Conservation (phyloP, 164 flowering plant genomes). For the Sextonia rubra region DNA sequence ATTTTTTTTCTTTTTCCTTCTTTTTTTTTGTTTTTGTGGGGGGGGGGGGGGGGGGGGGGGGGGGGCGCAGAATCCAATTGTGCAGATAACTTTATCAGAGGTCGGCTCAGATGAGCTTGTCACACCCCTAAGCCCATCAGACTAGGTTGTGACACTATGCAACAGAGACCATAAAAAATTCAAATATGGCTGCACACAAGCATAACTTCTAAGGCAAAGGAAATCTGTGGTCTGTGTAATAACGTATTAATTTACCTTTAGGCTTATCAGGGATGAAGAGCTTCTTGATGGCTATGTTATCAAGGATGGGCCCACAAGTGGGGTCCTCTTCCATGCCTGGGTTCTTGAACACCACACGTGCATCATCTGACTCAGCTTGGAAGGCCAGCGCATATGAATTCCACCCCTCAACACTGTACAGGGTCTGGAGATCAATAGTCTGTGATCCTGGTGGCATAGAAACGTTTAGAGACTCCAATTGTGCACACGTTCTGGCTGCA, state of each 20-base stretch:
- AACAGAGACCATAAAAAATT: too few relatives aligned
- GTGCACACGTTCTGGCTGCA: constrained; percentile 98
- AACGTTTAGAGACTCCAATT: constrained; percentile 82
- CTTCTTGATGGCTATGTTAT: constrained; percentile 89
- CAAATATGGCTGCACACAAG: too few relatives aligned
- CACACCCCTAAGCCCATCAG: too few relatives aligned
- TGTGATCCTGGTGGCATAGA: constrained; percentile 74
- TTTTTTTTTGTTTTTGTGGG: too few relatives aligned
- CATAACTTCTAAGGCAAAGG: too few relatives aligned
- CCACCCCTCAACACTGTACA: constrained; percentile 89
- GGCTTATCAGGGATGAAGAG: constrained; percentile 69
- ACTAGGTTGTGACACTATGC: too few relatives aligned
- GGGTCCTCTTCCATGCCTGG: constrained; percentile 98
- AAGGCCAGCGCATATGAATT: constrained; percentile 85
- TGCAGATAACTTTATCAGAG: too few relatives aligned
- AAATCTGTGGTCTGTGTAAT: too few relatives aligned
- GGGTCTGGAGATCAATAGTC: constrained; percentile 83
- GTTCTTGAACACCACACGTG: constrained; percentile 48
- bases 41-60: too few relatives aligned
- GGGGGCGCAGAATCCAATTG: too few relatives aligned
- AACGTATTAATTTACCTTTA: constrained; percentile 43
- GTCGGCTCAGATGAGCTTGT: too few relatives aligned
- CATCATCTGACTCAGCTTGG: constrained; percentile 49
- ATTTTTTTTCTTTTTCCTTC: too few relatives aligned
- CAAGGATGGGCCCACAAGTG: constrained; percentile 93